Evolutionary conservation across 2,329 filamentous ascomycete genomes (phyloP).

Genomic region (Diplodia sapinea): DNA sequence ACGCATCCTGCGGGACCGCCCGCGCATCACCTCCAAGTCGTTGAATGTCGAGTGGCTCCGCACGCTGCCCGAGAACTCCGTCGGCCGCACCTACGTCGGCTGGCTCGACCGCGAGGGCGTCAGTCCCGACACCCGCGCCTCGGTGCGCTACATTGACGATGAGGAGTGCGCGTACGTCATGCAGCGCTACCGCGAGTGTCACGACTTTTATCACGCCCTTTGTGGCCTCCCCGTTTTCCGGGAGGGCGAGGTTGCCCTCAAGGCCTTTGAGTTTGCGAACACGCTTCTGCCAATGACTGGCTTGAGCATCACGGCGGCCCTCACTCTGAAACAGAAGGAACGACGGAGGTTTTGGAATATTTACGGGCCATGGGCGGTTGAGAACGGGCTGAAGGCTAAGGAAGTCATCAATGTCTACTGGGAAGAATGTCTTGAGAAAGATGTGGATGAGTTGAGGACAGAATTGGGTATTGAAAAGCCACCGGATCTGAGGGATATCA

Average conservation of each 20-base stretch:
- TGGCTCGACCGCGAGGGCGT: slow-evolving; percentile 97
- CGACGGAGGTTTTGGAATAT: slow-evolving; percentile 70
- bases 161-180: slow-evolving; percentile 97
- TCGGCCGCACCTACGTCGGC: slow-evolving; percentile 80
- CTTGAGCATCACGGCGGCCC: slow-evolving; percentile 75
- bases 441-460: slow-evolving; percentile 75
- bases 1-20: slow-evolving; percentile 86
- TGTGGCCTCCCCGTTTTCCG: slow-evolving; percentile 87
- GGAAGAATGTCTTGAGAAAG: slow-evolving; percentile 89
- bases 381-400: slow-evolving; percentile 76
- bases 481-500: slow-evolving; percentile 79
- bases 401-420: slow-evolving; percentile 97
- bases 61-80: slow-evolving; percentile 70
- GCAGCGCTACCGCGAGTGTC: slow-evolving; percentile 95
- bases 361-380: slow-evolving; percentile 89
- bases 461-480: slow-evolving; percentile 86
- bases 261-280: slow-evolving; percentile 96
- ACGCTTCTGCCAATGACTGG: slow-evolving; percentile 95
- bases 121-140: slow-evolving; percentile 82
- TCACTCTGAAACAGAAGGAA: slow-evolving; percentile 68
- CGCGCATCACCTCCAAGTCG: slow-evolving; percentile 79
- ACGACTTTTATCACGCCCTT: slow-evolving; percentile 97
- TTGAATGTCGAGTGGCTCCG: slow-evolving; percentile 74
- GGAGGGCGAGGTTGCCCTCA: slow-evolving; percentile 97
- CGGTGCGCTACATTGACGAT: slow-evolving; percentile 90